Evolutionary conservation across 257 asterid genomes (phyloP).

Genomic region (Capsicum pubescens): DNA sequence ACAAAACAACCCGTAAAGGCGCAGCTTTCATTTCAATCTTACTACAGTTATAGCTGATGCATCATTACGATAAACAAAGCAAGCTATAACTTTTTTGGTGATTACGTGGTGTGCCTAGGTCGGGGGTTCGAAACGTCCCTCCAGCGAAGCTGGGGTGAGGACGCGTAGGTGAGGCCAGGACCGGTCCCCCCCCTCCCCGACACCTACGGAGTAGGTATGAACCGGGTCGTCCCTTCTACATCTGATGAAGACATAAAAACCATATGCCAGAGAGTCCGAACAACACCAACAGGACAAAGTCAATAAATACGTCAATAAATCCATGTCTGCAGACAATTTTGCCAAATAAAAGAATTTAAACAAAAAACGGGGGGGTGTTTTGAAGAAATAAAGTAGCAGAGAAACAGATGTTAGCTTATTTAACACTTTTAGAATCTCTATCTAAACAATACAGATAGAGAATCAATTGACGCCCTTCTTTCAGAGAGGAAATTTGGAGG

Average conservation of each 20-base stretch:
- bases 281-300: background rate
- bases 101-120: no score
- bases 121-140: no score
- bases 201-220: no score
- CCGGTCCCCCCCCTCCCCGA: no score
- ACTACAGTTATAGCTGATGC: background rate
- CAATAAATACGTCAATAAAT: background rate
- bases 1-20: background rate
- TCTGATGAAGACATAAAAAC: background rate
- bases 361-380: background rate
- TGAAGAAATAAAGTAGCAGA: background rate
- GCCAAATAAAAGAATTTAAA: background rate
- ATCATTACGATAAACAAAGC: background rate
- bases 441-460: no score
- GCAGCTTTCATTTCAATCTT: background rate
- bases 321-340: background rate
- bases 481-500: no score
- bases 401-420: background rate
- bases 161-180: no score
- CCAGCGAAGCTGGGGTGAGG: no score
- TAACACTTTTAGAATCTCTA: background rate
- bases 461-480: no score
- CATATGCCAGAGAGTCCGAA: background rate
- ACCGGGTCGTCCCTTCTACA: no score
- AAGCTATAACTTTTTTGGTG: background rate